A percentile compares a stretch with the other conserved stretches of the same genome.
These are phyloP conservation scores for Aegle marmelos DNA, from an alignment of 345 rosid species.

Conservation along the genomic window DNA sequence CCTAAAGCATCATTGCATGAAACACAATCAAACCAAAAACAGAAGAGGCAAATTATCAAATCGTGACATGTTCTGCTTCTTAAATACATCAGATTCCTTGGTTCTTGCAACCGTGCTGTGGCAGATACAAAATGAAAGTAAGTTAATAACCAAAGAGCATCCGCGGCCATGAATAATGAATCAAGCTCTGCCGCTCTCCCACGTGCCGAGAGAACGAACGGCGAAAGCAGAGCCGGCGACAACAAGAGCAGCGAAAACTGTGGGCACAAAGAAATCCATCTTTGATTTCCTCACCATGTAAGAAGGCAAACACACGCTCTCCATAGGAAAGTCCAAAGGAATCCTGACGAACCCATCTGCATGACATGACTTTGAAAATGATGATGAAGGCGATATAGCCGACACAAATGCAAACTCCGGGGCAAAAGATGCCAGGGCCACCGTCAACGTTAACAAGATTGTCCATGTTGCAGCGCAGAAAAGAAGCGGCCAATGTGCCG, in stretches of 20 bases:
- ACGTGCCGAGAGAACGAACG: conserved; percentile 32
- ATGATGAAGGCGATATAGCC: conserved; percentile 25
- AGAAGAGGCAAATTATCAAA: neutral
- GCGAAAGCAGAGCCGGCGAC: conserved; percentile 34
- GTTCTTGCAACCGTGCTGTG: neutral
- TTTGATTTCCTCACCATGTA: conserved; percentile 29
- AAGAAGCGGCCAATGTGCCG: conserved; percentile 7
- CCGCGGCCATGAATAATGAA: neutral
- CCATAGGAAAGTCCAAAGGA: conserved; percentile 33
- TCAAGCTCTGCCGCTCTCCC: conserved; percentile 18
- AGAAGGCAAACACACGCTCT: conserved; percentile 30
- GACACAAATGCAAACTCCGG: conserved; percentile 40
- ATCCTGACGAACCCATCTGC: conserved; percentile 25
- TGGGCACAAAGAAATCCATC: conserved; percentile 38
- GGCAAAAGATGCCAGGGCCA: conserved; percentile 27
- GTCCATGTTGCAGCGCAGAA: conserved; percentile 31
- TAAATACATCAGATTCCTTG: neutral
- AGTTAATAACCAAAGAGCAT: too few relatives aligned
- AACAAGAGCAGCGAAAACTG: conserved; percentile 30
- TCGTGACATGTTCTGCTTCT: neutral
- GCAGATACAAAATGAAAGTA: too few relatives aligned
- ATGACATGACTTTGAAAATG: conserved; percentile 17
- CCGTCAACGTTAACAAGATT: conserved; percentile 21
- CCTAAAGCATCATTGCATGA: neutral
- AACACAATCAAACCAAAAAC: neutral